Base-by-base conservation (phyloP, 768 basidiomycete genomes). In the Polyporus arcularius region DNA sequence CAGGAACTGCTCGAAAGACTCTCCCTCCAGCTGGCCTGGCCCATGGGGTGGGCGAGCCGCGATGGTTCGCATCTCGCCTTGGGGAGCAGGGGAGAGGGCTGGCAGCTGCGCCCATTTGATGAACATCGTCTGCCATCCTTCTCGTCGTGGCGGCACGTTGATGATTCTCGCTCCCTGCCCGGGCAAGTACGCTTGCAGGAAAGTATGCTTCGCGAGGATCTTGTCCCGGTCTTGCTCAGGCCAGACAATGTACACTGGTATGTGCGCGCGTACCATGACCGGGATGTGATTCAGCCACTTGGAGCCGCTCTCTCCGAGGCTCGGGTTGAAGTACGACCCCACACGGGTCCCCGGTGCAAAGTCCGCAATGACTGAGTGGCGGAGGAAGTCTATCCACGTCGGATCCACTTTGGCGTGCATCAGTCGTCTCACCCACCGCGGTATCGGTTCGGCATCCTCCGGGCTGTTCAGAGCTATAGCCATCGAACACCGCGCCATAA, bases 1-100 rank as follows among this genome's bases (percentile, higher is more conserved):
- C 21, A 40, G 18, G 40, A 53, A 53, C 7, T 53, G 39, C 39
- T 53, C 26, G 40, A 53, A 53, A 6, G 53, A 53, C 40, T 53
- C 53, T 4, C 53, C 53, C 14, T 38, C 39, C 18, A 35, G 53
- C 40, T 53, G 53, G 14, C 53, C 40, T 4, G 53, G 53, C 21
- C 53, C 53, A n/a, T 53, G 53, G 12, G 53, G 53, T 21, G 48
- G 26, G 14, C 26, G 48, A 31, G 31, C 28, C n/a, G n/a, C n/a
- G n/a, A n/a, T n/a, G n/a, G n/a, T n/a, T n/a, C n/a, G n/a, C n/a
- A n/a, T n/a, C n/a, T n/a, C n/a, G n/a, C n/a, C n/a, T n/a, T n/a
- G n/a, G 15, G 12, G 48, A 28, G 28, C 48, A 28, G 31, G 11
- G 28, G 4, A 28, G 28, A 21, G 14, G 10, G 31, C 18, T n/a